Conservation (phyloP, 345 rosid genomes). For the Gossypium longicalyx region DNA sequence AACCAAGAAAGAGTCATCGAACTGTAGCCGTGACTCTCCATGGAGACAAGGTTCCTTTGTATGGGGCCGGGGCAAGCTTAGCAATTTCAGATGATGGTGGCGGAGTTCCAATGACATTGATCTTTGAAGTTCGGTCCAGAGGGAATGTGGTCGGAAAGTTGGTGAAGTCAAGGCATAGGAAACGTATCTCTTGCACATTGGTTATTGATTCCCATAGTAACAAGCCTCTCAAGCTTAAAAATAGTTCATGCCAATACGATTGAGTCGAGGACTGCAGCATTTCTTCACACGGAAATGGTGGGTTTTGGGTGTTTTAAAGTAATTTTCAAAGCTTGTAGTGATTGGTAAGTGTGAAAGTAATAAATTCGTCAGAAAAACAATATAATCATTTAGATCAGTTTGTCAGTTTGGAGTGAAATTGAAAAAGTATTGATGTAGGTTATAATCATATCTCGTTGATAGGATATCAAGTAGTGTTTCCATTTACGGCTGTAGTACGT, state of each 20-base stretch:
- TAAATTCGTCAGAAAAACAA: not conserved
- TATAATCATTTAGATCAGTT: not conserved
- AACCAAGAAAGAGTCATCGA: slow-evolving; percentile 69
- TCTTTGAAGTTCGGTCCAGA: slow-evolving; percentile 52
- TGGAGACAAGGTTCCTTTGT: slow-evolving; percentile 60
- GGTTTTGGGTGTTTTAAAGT: not conserved
- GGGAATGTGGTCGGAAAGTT: slow-evolving; percentile 82
- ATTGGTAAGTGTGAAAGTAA: not conserved
- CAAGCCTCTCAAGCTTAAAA: slow-evolving; percentile 47
- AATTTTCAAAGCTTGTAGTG: not conserved
- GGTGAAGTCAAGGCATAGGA: slow-evolving; percentile 55
- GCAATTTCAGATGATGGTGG: slow-evolving; percentile 31
- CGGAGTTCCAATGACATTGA: slow-evolving; percentile 51
- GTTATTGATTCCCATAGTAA: slow-evolving; percentile 43
- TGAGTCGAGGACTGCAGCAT: slow-evolving; percentile 1
- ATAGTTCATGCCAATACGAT: slow-evolving; percentile 33
- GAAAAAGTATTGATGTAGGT: not conserved
- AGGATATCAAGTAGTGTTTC: not conserved
- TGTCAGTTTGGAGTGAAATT: not conserved
- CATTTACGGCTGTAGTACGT: not conserved
- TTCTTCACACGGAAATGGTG: not conserved
- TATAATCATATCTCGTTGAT: not conserved
- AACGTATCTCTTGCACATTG: slow-evolving; percentile 48
- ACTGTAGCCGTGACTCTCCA: slow-evolving; percentile 35
- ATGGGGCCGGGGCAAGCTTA: slow-evolving; percentile 71